These are phyloP conservation scores for Monilinia laxa DNA, from an alignment of 2,329 filamentous ascomycete genomes.

Conservation along the genomic window DNA sequence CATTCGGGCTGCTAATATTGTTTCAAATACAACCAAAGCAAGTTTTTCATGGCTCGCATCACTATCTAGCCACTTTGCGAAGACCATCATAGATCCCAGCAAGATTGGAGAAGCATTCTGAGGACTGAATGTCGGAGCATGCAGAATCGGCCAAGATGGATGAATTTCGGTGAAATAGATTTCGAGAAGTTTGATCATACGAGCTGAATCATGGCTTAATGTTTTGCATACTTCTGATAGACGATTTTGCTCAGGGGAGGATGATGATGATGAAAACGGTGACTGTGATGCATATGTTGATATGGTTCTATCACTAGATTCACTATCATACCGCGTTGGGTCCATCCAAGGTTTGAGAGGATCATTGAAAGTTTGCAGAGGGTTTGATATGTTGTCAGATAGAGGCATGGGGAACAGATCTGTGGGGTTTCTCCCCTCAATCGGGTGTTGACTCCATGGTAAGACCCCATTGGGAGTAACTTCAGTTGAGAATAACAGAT, in stretches of 20 bases:
- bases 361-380: slow-evolving; percentile 1
- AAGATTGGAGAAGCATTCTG: slow-evolving; percentile 3
- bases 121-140: slow-evolving; percentile 10
- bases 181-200: not conserved
- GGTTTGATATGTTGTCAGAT: slow-evolving; percentile 1
- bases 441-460: not conserved
- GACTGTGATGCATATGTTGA: slow-evolving; percentile 12
- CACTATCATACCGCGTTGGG: not conserved
- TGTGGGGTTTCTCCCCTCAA: not conserved
- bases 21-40: slow-evolving; percentile 12
- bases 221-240: not conserved
- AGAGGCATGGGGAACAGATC: not conserved
- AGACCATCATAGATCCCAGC: slow-evolving; percentile 11
- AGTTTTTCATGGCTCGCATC: slow-evolving; percentile 4
- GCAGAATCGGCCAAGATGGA: slow-evolving; percentile 16
- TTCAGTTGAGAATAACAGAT: not conserved
- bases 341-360: slow-evolving; percentile 9
- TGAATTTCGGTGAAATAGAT: slow-evolving; percentile 7
- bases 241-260: slow-evolving; percentile 6
- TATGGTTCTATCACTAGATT: not conserved
- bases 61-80: slow-evolving; percentile 7
- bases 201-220: not conserved
- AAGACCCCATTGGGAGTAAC: not conserved
- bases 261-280: slow-evolving; percentile 15
- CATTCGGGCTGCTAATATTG: slow-evolving; percentile 10